Conservation (phyloP, 2,329 filamentous ascomycete species). For the Lasiodiplodia gonubiensis region DNA sequence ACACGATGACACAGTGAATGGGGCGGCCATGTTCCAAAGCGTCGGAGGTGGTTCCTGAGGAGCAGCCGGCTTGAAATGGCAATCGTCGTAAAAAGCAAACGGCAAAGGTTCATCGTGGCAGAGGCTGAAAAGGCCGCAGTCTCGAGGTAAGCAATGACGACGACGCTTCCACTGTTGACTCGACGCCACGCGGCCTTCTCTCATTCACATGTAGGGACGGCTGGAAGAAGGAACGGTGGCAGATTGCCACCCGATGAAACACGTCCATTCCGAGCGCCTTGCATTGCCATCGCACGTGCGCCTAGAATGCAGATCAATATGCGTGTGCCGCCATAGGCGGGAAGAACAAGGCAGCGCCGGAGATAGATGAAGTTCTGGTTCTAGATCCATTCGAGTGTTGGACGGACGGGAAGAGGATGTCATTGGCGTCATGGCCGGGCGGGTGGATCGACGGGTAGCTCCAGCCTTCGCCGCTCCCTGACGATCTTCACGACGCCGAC, state of each 20-base stretch:
- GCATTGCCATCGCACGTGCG: neutral
- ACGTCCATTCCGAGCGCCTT: neutral
- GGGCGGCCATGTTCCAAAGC: neutral
- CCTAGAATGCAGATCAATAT: constrained; percentile 4
- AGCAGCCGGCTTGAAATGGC: neutral
- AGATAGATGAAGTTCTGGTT: neutral
- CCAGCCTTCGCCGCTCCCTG: neutral
- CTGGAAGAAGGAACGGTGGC: neutral
- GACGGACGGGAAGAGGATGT: neutral
- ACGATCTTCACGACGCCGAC: neutral
- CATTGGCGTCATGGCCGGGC: neutral
- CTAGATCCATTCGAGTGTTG: neutral
- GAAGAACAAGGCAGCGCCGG: neutral
- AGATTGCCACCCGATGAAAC: constrained; percentile 8
- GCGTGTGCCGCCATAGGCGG: neutral
- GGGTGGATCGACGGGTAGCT: neutral
- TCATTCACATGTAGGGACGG: neutral
- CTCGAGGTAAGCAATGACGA: neutral
- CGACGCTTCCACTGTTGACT: neutral
- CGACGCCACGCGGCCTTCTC: neutral
- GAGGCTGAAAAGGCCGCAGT: neutral
- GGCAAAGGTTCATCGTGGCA: neutral
- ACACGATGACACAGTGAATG: too few species aligned
- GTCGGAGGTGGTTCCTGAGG: neutral
- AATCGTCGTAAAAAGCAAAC: too few species aligned